phyloP scores from a whole-genome alignment of 305 asterid genomes.

The Solanum hybrid region DNA sequence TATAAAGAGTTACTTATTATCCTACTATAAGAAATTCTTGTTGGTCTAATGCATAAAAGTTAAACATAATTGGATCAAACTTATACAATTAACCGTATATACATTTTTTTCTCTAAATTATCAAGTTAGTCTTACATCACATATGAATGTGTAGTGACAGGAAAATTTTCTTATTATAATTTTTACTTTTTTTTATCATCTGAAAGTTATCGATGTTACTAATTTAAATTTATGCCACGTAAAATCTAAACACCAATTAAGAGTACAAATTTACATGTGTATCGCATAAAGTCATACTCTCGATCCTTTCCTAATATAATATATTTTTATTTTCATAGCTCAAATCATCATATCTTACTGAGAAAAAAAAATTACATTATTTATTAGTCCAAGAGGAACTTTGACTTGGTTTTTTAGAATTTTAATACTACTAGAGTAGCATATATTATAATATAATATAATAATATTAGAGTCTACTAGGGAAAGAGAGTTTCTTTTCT shows the following conservation, averaged over 20 bases:
- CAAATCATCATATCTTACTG: not conserved
- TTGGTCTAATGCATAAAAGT: not conserved
- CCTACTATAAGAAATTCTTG: too few species aligned
- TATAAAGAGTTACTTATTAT: too few species aligned
- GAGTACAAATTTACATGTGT: not conserved
- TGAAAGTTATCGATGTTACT: too few species aligned
- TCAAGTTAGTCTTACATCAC: too few species aligned
- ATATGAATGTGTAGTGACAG: not conserved
- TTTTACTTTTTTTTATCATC: not conserved
- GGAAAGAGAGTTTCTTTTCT: slow-evolving; percentile 44
- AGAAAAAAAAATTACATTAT: not conserved
- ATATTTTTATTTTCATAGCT: not conserved
- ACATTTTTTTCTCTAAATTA: too few species aligned
- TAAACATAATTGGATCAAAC: not conserved
- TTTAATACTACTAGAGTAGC: not conserved
- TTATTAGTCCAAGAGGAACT: not conserved
- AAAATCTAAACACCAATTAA: not conserved
- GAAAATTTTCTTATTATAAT: not conserved
- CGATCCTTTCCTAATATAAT: not conserved
- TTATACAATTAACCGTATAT: not conserved
- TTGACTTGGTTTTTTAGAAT: not conserved
- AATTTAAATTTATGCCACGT: not conserved
- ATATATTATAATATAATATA: slow-evolving; percentile 5
- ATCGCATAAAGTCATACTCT: not conserved
- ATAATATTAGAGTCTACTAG: slow-evolving; percentile 23